Evolutionary conservation across 306 rosid species (phyloP).

Genomic region (Citrullus amarus): DNA sequence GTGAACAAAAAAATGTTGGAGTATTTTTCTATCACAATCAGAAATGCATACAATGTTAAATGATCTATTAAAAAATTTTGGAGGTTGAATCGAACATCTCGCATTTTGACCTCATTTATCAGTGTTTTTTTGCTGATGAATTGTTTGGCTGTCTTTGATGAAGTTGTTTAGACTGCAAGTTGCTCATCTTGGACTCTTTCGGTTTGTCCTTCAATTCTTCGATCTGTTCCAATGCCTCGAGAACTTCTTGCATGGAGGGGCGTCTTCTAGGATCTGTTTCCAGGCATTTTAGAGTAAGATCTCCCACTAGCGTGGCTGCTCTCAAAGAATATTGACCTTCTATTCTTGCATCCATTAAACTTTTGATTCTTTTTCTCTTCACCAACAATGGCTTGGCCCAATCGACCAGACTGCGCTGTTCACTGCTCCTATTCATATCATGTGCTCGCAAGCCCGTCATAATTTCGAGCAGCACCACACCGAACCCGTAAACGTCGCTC

Average conservation of each 20-base stretch:
- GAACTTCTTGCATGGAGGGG: slow-evolving; percentile 72
- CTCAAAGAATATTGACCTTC: slow-evolving; percentile 59
- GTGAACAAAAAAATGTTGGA: background rate
- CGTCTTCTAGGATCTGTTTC: slow-evolving; percentile 44
- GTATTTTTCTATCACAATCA: background rate
- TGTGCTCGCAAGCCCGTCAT: slow-evolving; percentile 58
- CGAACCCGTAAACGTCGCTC: slow-evolving; percentile 88
- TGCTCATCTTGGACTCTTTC: slow-evolving; percentile 9
- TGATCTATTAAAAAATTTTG: background rate
- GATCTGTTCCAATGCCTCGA: slow-evolving; percentile 43
- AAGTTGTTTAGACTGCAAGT: slow-evolving; percentile 1
- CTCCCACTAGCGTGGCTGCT: slow-evolving; percentile 40
- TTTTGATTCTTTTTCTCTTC: slow-evolving; percentile 30
- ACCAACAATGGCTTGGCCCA: slow-evolving; percentile 56
- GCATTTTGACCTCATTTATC: background rate
- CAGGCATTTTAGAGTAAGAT: slow-evolving; percentile 48
- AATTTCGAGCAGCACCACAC: slow-evolving; percentile 79
- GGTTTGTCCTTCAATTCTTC: slow-evolving; percentile 23
- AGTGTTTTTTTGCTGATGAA: slow-evolving; percentile 2
- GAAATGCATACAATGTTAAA: background rate
- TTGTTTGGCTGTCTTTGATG: slow-evolving; percentile 1
- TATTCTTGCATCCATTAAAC: slow-evolving; percentile 39
- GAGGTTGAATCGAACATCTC: background rate
- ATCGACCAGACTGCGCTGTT: slow-evolving; percentile 46
- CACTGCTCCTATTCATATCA: slow-evolving; percentile 32